Percentiles rank a stretch among this genome's conserved stretches.
Evolutionary conservation across 306 rosid species (phyloP).

Genomic region (Acacia confusa): DNA sequence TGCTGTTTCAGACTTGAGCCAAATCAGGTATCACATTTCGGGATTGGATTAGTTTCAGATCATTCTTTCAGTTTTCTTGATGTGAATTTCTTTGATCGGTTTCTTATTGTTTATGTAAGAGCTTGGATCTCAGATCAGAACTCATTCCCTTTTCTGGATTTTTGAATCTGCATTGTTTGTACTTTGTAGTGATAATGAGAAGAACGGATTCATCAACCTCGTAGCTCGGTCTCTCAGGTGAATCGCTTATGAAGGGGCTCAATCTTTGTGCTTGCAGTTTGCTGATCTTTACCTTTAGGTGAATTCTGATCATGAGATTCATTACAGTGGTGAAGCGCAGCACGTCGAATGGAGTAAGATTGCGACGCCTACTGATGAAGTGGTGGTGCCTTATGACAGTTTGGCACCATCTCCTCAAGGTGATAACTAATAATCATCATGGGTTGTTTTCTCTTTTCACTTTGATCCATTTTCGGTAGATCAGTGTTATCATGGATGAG

Average conservation of each 20-base stretch:
- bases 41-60: neutral
- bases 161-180: neutral
- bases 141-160: neutral
- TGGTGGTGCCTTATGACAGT: constrained; percentile 85
- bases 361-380: constrained; percentile 96
- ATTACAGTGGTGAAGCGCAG: constrained; percentile 83
- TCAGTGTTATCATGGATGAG: neutral
- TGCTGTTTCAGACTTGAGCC: constrained; percentile 48
- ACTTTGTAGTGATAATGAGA: constrained; percentile 14
- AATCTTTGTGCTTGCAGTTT: constrained; percentile 6
- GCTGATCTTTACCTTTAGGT: constrained; percentile 5
- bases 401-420: constrained; percentile 74
- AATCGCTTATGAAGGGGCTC: neutral
- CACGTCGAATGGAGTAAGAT: constrained; percentile 98
- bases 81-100: neutral
- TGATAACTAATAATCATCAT: constrained; percentile 32
- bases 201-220: constrained; percentile 15
- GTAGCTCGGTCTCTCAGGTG: constrained; percentile 83
- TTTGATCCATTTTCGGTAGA: constrained; percentile 7
- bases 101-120: neutral
- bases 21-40: constrained; percentile 51
- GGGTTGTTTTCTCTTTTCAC: neutral
- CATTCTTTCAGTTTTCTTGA: neutral
- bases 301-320: constrained; percentile 1
- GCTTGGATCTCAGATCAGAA: constrained; percentile 8